A percentile compares a stretch with the other conserved stretches of the same genome.
Evolutionary conservation across 1,284 basidiomycete species (phyloP).

Genomic region (Ganoderma lingzhi): DNA sequence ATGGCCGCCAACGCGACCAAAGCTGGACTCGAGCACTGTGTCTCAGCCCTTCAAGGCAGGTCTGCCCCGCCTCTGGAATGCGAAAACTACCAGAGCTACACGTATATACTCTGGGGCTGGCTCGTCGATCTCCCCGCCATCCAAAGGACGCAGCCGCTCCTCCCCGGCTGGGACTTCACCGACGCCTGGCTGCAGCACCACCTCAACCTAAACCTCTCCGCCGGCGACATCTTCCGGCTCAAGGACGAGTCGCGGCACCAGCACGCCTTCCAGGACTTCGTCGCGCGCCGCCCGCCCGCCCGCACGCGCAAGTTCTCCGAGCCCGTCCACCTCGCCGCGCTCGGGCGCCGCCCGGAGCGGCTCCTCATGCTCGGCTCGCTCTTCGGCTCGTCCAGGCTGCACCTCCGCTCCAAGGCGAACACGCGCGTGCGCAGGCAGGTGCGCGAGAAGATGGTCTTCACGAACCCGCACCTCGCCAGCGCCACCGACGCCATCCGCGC

Average conservation of each 20-base stretch:
- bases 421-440: constrained; percentile 51
- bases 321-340: constrained; percentile 52
- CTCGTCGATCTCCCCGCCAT: constrained; percentile 62
- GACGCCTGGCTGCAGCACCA: constrained; percentile 53
- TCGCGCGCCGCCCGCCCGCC: constrained; percentile 26
- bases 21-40: constrained; percentile 60
- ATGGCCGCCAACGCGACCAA: constrained; percentile 60
- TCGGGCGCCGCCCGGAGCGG: constrained; percentile 49
- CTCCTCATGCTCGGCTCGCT: constrained; percentile 72
- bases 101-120: constrained; percentile 72
- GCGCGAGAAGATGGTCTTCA: constrained; percentile 61
- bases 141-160: constrained; percentile 47
- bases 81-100: constrained; percentile 62
- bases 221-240: constrained; percentile 54
- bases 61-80: constrained; percentile 60
- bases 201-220: constrained; percentile 50
- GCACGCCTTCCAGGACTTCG: constrained; percentile 69
- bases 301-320: constrained; percentile 47
- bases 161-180: constrained; percentile 57
- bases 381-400: constrained; percentile 73
- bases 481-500: constrained; percentile 51
- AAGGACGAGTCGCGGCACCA: constrained; percentile 67
- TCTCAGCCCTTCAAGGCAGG: constrained; percentile 41
- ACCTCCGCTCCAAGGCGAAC: constrained; percentile 52
- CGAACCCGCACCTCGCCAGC: constrained; percentile 53